Base-by-base conservation (phyloP, 140 eudicot species). In the Bidens hawaiensis region DNA sequence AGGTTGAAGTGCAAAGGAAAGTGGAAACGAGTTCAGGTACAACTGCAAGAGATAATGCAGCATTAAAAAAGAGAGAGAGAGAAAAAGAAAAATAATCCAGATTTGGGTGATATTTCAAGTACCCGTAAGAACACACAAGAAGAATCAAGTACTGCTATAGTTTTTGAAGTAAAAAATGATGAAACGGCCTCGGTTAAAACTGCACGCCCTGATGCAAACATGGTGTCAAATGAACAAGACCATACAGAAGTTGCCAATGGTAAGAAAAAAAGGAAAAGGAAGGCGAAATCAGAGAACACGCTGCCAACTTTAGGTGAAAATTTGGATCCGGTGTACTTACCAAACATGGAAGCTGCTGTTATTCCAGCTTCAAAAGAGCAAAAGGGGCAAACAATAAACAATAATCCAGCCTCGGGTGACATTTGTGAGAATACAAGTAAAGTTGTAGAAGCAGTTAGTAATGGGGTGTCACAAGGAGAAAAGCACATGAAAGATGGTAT, bases 211-310 rank as follows among this genome's bases (percentile, higher is more conserved):
- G 65, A 67, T 41, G 73, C 45, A 13, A 41, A 40, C 3, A 14
- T 17, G 43, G 42, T 68, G 58, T 56, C 57, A 68, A 28, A 68
- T 40, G 74, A n/a, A n/a, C n/a, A 46, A 68, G 65, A 56, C 14
- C 28, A 52, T 22, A 31, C 41, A 21, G 26, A 31, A 54, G 50
- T 2, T 27, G 49, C 65, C 43, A 46, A 59, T 26, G 64, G 31
- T 50, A 27, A 48, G 7, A 38, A 15, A 46, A 45, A 15, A 51
- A 42, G 23, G 57, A 18, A 62, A 54, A 63, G 33, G 34, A 52
- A 18, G 61, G 21, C 0, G 25, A 25, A 36, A 45, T 40, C 66
- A 38, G 42, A 54, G 61, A 56, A 34, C 18, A 25, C 9, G 14
- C 34, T 14, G 15, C 31, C 43, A 25, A 71, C 58, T 9, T 13